Evolutionary conservation across 2,329 filamentous ascomycete genomes (phyloP).

Genomic region (Cryoendolithus antarcticus): DNA sequence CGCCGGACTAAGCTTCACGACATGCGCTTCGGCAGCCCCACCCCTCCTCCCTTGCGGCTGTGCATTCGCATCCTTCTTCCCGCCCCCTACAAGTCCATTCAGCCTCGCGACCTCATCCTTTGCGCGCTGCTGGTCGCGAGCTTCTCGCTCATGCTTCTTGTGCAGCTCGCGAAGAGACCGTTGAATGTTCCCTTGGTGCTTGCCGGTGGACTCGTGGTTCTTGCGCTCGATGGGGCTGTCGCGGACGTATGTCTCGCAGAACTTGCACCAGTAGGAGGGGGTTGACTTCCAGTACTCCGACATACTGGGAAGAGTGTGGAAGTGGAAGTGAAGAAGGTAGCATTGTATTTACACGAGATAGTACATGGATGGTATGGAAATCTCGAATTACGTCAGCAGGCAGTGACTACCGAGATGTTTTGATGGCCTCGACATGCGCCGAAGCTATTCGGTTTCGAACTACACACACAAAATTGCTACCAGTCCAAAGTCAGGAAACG

Average conservation of each 20-base stretch:
- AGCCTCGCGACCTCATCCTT: constrained; percentile 76
- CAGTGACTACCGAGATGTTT: too few species aligned
- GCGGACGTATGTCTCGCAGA: constrained; percentile 79
- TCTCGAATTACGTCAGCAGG: too few species aligned
- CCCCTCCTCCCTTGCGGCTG: constrained; percentile 9
- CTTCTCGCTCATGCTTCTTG: constrained; percentile 66
- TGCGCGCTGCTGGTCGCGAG: constrained; percentile 69
- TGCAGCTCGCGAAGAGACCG: constrained; percentile 83
- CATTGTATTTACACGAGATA: too few species aligned
- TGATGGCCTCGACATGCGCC: too few species aligned
- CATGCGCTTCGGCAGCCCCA: constrained; percentile 16
- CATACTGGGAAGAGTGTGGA: constrained; percentile 41
- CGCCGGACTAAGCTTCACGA: constrained; percentile 34
- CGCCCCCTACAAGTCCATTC: constrained; percentile 57
- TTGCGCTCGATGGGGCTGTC: constrained; percentile 82
- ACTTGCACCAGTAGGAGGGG: constrained; percentile 96
- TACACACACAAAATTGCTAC: too few species aligned
- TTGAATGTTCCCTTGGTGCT: constrained; percentile 56
- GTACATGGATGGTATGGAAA: too few species aligned
- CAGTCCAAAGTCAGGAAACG: too few species aligned
- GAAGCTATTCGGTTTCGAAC: too few species aligned
- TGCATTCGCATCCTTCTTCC: constrained; percentile 20
- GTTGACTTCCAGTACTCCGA: constrained; percentile 99
- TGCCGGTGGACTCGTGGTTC: constrained; percentile 23
- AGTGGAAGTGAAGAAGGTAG: too few species aligned